Evolutionary conservation across 164 flowering plant species (phyloP).

Genomic region (Litsea cubeba): DNA sequence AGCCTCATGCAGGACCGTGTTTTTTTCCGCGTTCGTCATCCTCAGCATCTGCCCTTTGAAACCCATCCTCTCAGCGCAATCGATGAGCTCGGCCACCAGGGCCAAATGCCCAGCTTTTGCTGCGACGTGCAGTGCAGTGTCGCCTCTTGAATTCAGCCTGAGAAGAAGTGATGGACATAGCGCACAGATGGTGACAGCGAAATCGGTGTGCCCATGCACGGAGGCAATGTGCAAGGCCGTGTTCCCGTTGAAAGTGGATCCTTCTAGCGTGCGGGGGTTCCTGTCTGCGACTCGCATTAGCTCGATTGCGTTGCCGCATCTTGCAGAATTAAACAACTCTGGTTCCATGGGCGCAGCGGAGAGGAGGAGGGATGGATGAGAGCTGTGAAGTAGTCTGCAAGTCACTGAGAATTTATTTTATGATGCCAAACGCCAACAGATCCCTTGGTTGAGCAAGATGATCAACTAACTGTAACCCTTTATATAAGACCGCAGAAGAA

Average conservation of each 20-base stretch:
- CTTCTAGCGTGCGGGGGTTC: no score
- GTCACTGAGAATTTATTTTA: no score
- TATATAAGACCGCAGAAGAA: no score
- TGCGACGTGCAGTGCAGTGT: neutral
- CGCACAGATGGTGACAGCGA: neutral
- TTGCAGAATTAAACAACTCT: no score
- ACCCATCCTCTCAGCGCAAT: neutral
- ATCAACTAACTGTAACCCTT: no score
- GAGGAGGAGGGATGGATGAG: no score
- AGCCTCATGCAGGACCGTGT: conserved; percentile 2
- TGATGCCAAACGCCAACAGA: no score
- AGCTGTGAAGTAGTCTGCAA: no score
- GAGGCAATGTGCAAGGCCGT: conserved; percentile 1
- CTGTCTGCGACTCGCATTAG: no score
- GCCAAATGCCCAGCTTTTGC: neutral
- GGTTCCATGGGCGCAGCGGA: no score
- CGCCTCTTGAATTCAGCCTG: neutral
- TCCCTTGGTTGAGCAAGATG: no score
- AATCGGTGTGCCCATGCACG: neutral
- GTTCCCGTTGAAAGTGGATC: neutral
- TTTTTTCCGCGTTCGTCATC: neutral
- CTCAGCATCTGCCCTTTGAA: neutral
- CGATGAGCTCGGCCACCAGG: neutral
- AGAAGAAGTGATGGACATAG: neutral
- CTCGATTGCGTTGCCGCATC: no score